Evolutionary conservation across 129 eudicot species (phyloP), one percentile per base, ranked within the genome.

Genomic region (Flaveria linearis): DNA sequence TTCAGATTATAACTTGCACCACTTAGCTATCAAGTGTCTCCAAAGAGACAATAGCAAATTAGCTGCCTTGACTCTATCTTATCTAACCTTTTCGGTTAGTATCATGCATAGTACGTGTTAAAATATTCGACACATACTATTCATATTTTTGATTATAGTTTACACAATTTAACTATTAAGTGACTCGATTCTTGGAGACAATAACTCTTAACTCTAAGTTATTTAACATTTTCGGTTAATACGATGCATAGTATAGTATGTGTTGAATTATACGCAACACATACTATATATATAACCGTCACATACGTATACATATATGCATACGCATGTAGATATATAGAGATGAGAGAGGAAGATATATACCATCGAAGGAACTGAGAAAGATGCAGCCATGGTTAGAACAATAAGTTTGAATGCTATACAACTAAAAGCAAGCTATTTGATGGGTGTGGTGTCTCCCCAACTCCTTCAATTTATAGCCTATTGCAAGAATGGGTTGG

Each of bases 321-420:
- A 47, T 33, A 28, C 1, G 3, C 18, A 55, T 28, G 41, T 15
- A 9, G 13, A 57, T 16, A 4, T 15, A 49, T 26, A 12, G 5
- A 47, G 0, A 45, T 28, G 5, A 61, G 7, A 13, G 25, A 43
- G n/a, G 7, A 15, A 53, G 68, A 33, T 23, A 39, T 7, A 13
- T 76, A 92, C 98, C 96, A 90, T 90, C 16, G 96, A 92, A 82
- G 94, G 98, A 22, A 77, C 90, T 11, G 94, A 84, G 90, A 90
- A 88, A 85, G 96, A 90, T 82, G 93, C 77, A 87, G 91, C 90
- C 97, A 92, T 92, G 84, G 90, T 74, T 68, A 83, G 84, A 88
- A 85, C 90, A 79, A 77, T 50, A 49, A 33, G 9, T 76, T 13
- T 75, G 53, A 50, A 69, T 80, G 77, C 78, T 71, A 69, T 71